These are phyloP conservation scores for Eutypa lata DNA, from an alignment of 2,329 filamentous ascomycete species.

Conservation along the genomic window DNA sequence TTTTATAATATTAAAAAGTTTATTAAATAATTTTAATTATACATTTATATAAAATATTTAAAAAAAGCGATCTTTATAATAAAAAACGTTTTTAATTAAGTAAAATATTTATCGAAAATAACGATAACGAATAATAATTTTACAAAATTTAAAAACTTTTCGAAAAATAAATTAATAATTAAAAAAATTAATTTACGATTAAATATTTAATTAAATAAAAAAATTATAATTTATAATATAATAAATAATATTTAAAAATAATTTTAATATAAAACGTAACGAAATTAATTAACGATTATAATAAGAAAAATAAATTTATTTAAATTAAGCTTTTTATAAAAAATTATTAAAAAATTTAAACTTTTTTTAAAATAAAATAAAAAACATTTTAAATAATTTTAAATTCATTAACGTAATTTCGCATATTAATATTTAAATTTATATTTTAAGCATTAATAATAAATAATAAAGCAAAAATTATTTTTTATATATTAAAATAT, in stretches of 20 bases:
- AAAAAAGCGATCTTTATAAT: not conserved
- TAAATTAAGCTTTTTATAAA: not conserved
- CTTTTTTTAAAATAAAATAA: not conserved
- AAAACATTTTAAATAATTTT: no score
- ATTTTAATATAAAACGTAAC: not conserved
- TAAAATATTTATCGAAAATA: not conserved
- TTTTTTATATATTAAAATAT: no score
- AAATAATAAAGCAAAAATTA: no score
- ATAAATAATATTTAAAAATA: not conserved
- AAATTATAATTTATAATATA: not conserved
- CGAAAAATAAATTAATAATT: no score
- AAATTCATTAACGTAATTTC: no score
- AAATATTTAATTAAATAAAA: not conserved
- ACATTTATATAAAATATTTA: not conserved
- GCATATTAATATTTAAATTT: no score
- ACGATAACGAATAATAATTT: not conserved
- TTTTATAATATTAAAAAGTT: not conserved
- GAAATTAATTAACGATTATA: not conserved
- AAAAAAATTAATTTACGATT: no score
- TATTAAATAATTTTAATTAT: not conserved
- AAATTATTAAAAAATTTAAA: not conserved
- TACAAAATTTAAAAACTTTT: not conserved
- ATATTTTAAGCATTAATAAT: no score
- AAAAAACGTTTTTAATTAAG: no score
- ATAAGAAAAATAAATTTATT: not conserved